Evolutionary conservation across 176 grass and related monocot genomes (phyloP), one percentile per base, ranked within the genome.

Genomic region (Poa pratensis): DNA sequence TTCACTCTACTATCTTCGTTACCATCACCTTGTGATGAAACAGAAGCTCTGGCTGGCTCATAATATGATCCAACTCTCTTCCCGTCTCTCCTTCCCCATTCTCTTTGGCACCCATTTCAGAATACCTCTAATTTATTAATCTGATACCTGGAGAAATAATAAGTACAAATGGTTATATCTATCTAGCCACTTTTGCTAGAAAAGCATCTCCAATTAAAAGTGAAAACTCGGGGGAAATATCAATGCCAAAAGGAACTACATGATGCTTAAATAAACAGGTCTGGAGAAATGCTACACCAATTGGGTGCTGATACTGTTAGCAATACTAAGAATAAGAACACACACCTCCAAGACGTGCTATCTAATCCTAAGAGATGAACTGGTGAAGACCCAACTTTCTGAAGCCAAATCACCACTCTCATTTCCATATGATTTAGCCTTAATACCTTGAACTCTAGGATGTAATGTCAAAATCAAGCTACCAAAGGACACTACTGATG

Each of bases 81-180:
- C 51, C 82, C 86, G 82, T 95, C 91, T 80, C 80, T 91, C 82
- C 96, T 62, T 94, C 90, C 18, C 79, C 84, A 57, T 94, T 89
- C 45, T 99, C 92, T 89, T 87, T 96, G 26, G 94, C 88, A 88
- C 93, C 97, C 97, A 99, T 99, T 83, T 88, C 17, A 64, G 37
- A 81, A 18, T 78, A 82, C 80, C 86, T 84, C 8, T 49, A 86
- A 53, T 43, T 40, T 71, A 51, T 16, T 55, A 73, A 69, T 13
- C 69, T 75, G 43, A 66, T 73, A 68, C 86, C 88, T 92, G 84
- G 9, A 79, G 32, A 82, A 79, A 83, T 51, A 73, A 77, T 39
- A 80, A 61, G 46, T 26, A 67, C 20, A 64, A 30, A 64, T 72
- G 48, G 20, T 82, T 80, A 84, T 2, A 71, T 80, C 45, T 3